Evolutionary conservation across 2,329 filamentous ascomycete species (phyloP), one percentile per base, ranked within the genome.

Genomic region (Hypoxylon sp.): DNA sequence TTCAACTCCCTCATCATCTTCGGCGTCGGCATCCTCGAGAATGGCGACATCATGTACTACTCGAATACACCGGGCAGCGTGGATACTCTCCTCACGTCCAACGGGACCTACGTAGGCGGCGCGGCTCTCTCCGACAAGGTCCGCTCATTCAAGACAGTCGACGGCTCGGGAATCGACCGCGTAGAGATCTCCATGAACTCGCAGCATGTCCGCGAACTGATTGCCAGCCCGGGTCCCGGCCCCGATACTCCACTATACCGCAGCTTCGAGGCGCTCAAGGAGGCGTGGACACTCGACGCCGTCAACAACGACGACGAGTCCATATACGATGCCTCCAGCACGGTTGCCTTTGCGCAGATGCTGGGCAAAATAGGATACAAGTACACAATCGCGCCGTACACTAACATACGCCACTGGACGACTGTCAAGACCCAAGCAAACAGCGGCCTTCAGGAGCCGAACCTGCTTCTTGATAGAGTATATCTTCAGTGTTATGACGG

Each of bases 81-180:
- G 4, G 77, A 79, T 53, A 70, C 75, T 3, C 70, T 79, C 11
- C 62, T 79, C 26, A 79, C 79, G 1, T 76, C 77, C 7, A 69
- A 72, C 30, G 78, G 79, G 19, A 69, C 78, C 30, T 85, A 85
- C 61, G 78, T 84, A 6, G 83, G 82, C 11, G 80, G 82, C 53
- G 77, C 75, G 6, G 80, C 78, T n/a, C 78, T 85, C 6, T 78
- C 82, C 22, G 76, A 79, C 22, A 84, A 84, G 68, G 72, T 85
- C 1, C 70, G 69, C 39, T 79, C 77, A 1, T 77, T 81, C 71
- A 82, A 82, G 67, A 72, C 70, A 1, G 70, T 65, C 20, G 65
- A 59, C 39, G 57, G 46, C 8, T 78, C 78, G 1, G 69, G 72
- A 26, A 71, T 81, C 28, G 62, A 77, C 64, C 68, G 79, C 4